These are phyloP conservation scores for Pisolithus tinctorius DNA, from an alignment of 768 basidiomycete species.

Conservation along the genomic window DNA sequence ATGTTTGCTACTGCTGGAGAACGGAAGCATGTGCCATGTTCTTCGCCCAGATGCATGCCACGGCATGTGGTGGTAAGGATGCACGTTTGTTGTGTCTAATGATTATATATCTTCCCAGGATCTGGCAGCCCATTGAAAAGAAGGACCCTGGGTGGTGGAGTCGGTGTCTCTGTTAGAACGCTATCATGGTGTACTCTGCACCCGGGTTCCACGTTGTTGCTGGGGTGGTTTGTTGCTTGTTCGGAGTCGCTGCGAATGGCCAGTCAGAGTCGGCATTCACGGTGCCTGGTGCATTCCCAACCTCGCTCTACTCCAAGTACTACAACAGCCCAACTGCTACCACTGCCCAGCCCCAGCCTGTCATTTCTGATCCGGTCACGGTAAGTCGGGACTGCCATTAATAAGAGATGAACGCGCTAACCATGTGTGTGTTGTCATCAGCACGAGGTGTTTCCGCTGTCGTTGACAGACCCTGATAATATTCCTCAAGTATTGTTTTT, in stretches of 20 bases:
- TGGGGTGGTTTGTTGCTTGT: constrained; percentile 3
- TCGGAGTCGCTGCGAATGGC: constrained; percentile 3
- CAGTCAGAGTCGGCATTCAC: constrained; percentile 33
- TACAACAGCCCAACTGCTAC: constrained; percentile 72
- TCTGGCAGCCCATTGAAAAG: too few species aligned
- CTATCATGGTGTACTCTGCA: too few species aligned
- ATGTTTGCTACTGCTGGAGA: too few species aligned
- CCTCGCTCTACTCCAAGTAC: constrained; percentile 55
- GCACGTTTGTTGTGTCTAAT: too few species aligned
- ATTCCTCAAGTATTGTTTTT: constrained; percentile 41
- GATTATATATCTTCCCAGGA: too few species aligned
- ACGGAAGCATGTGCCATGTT: too few species aligned
- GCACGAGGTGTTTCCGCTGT: constrained; percentile 52
- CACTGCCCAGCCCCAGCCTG: constrained; percentile 66
- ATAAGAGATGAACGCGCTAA: not conserved
- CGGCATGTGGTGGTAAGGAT: too few species aligned
- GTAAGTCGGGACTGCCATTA: constrained; percentile 27
- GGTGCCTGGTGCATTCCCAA: constrained; percentile 58
- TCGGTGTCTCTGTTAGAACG: too few species aligned
- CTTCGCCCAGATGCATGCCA: too few species aligned
- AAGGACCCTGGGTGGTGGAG: too few species aligned
- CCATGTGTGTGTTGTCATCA: constrained; percentile 18
- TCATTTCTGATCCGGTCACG: constrained; percentile 65
- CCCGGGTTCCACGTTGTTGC: constrained; percentile 1
- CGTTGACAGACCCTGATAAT: constrained; percentile 55